A percentile compares a stretch with the other conserved stretches of the same genome.
These are phyloP conservation scores for Pestalotiopsis sp. DNA, from an alignment of 2,329 filamentous ascomycete genomes.

Conservation along the genomic window DNA sequence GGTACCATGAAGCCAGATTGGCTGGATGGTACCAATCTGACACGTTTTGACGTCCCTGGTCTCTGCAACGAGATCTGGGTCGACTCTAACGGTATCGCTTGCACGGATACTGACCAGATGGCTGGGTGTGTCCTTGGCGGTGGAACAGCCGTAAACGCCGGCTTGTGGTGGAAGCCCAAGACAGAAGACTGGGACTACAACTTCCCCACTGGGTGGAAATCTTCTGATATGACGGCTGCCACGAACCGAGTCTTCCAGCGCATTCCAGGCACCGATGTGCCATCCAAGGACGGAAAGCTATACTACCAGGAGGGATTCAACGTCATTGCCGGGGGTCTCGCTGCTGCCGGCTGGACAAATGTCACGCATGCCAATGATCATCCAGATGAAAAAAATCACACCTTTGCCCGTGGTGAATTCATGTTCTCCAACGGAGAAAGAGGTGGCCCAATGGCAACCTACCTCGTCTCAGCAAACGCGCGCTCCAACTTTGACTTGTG, in stretches of 20 bases:
- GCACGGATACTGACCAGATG: constrained; percentile 72
- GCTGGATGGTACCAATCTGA: constrained; percentile 62
- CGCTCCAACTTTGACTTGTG: constrained; percentile 69
- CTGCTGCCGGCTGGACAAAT: constrained; percentile 61
- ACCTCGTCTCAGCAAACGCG: constrained; percentile 63
- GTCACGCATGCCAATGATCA: constrained; percentile 58
- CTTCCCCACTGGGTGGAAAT: constrained; percentile 73
- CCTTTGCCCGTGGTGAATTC: constrained; percentile 64
- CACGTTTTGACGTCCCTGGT: constrained; percentile 72
- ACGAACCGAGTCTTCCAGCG: constrained; percentile 63
- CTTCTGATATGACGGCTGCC: constrained; percentile 61
- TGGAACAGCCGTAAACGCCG: constrained; percentile 68
- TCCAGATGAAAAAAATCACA: constrained; percentile 65
- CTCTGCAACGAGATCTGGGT: constrained; percentile 73
- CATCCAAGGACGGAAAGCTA: constrained; percentile 65
- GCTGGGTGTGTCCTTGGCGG: constrained; percentile 74
- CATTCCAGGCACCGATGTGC: constrained; percentile 69
- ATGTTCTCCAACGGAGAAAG: constrained; percentile 69
- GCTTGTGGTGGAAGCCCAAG: constrained; percentile 62
- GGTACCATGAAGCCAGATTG: constrained; percentile 59
- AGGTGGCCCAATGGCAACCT: constrained; percentile 70
- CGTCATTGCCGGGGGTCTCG: constrained; percentile 61
- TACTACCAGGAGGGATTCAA: constrained; percentile 69
- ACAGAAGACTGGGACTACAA: constrained; percentile 69
- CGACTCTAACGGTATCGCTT: constrained; percentile 65